These are phyloP conservation scores for Fusarium robinianum DNA, from an alignment of 2,329 filamentous ascomycete species.

Conservation along the genomic window DNA sequence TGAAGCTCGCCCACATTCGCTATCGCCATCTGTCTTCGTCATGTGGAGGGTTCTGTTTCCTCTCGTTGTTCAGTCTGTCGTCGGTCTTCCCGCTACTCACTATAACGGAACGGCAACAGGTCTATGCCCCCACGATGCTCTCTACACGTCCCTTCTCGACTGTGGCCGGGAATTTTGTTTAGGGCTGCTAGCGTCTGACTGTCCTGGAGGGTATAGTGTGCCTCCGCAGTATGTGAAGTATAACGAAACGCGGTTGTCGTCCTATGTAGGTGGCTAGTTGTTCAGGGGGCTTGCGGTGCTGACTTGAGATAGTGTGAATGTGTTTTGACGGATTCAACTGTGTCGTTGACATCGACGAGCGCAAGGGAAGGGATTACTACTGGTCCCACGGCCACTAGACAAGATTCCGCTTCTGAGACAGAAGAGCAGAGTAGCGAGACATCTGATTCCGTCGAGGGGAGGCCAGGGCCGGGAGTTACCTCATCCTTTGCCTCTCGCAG, in stretches of 20 bases:
- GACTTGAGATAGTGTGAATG: slow-evolving; percentile 35
- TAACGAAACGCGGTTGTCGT: slow-evolving; percentile 38
- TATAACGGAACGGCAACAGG: slow-evolving; percentile 26
- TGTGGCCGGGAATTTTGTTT: slow-evolving; percentile 39
- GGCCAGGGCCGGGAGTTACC: slow-evolving; percentile 16
- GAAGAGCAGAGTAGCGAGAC: not conserved
- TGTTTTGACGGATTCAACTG: slow-evolving; percentile 22
- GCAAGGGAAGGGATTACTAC: not conserved
- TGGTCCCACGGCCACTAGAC: not conserved
- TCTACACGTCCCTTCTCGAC: slow-evolving; percentile 39
- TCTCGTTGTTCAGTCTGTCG: slow-evolving; percentile 9
- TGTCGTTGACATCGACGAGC: not conserved
- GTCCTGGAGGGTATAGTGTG: slow-evolving; percentile 31
- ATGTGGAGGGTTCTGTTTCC: slow-evolving; percentile 30
- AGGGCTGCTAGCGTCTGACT: slow-evolving; percentile 34
- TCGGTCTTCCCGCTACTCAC: slow-evolving; percentile 18
- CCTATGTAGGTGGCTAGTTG: slow-evolving; percentile 34
- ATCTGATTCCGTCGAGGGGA: slow-evolving; percentile 5
- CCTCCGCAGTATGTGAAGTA: slow-evolving; percentile 38
- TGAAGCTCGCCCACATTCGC: slow-evolving; percentile 22
- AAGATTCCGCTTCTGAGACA: slow-evolving; percentile 7
- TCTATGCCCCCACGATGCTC: slow-evolving; percentile 37
- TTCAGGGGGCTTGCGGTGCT: not conserved
- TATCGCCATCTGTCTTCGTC: slow-evolving; percentile 8
- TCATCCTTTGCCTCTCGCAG: too few species aligned